Percentiles rank a stretch among this genome's conserved stretches.
These are phyloP conservation scores for Yamadazyma oceani DNA, from an alignment of 1,139 yeast genomes.

Conservation along the genomic window DNA sequence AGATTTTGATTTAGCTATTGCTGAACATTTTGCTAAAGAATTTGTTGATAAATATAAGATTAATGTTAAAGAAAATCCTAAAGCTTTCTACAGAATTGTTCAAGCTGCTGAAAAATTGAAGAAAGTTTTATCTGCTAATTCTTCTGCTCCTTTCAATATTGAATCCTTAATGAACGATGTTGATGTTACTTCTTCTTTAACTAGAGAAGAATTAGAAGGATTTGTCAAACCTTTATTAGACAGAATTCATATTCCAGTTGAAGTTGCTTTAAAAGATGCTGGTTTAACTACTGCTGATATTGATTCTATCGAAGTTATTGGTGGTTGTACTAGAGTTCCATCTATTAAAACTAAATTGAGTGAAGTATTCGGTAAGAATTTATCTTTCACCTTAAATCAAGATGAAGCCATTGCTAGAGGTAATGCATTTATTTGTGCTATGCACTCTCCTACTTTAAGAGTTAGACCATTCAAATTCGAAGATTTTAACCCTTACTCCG, in stretches of 20 bases:
- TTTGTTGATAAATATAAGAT: slow-evolving; percentile 90
- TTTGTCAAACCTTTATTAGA: slow-evolving; percentile 79
- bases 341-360: slow-evolving; percentile 77
- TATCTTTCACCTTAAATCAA: slow-evolving; percentile 95
- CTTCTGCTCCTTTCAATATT: slow-evolving; percentile 90
- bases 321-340: slow-evolving; percentile 99
- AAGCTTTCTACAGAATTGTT: slow-evolving; percentile 92
- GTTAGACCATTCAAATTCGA: slow-evolving; percentile 98
- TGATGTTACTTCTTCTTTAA: slow-evolving; percentile 87
- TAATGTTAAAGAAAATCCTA: slow-evolving; percentile 85
- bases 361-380: slow-evolving; percentile 80
- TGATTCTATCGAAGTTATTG: slow-evolving; percentile 91
- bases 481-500: slow-evolving; percentile 89
- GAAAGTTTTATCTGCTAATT: slow-evolving; percentile 95
- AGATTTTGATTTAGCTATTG: slow-evolving; percentile 89
- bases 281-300: slow-evolving; percentile 69
- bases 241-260: slow-evolving; percentile 75
- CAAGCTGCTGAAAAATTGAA: slow-evolving; percentile 90
- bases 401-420: slow-evolving; percentile 99
- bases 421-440: slow-evolving; percentile 98
- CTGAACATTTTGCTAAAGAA: slow-evolving; percentile 92
- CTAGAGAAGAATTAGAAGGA: slow-evolving; percentile 92
- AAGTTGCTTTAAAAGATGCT: slow-evolving; percentile 80
- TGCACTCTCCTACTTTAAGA: slow-evolving; percentile 98
- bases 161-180: slow-evolving; percentile 98